Base-by-base conservation (phyloP, 2,329 filamentous ascomycete species). In the Aschersonia sp. region DNA sequence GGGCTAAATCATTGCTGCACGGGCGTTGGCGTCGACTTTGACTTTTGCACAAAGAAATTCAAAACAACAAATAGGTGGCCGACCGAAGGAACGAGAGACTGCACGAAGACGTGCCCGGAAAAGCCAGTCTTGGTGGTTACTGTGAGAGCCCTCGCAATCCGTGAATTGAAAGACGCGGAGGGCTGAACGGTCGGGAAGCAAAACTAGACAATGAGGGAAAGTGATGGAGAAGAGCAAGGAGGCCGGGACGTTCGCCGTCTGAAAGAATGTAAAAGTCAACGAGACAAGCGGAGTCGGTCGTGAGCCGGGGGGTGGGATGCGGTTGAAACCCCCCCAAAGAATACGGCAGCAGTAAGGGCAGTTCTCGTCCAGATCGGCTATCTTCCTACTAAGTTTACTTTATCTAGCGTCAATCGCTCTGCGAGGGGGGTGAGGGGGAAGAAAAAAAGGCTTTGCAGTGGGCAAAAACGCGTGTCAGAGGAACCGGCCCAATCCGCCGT, bases 221-320 rank as follows among this genome's bases (percentile, higher is more conserved):
- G 12, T 7, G 35, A 38, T 38, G 35, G 12, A 12, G 35, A 38
- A 12, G 12, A 12, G 12, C 7, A 38, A 38, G 12, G 12, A 12
- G 35, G 35, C 35, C 35, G 35, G 4, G 35, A 38, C 7, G 12
- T 38, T 38, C 12, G 32, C 32, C 6, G 32, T 38, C 32, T 10
- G 32, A 12, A 38, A 38, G 35, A 7, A 38, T 12, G 35, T 38
- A 7, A 12, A 38, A 38, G 28, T 12, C 45, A 20, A 46, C 45
- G 12, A 46, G 20, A 29, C 44, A 35, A 48, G 46, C 46, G 44
- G 48, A 50, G 48, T 46, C 44, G n/a, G 46, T 46, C 31, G 40
- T 40, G 35, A 7, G 35, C 2, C 7, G 7, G 2, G 35, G 35
- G 35, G 20, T 20, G 35, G 35, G 35, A 12, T 38, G 35, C 7